Conservation (phyloP, 2,329 filamentous ascomycete genomes). For the Curvularia hawaiiensis region DNA sequence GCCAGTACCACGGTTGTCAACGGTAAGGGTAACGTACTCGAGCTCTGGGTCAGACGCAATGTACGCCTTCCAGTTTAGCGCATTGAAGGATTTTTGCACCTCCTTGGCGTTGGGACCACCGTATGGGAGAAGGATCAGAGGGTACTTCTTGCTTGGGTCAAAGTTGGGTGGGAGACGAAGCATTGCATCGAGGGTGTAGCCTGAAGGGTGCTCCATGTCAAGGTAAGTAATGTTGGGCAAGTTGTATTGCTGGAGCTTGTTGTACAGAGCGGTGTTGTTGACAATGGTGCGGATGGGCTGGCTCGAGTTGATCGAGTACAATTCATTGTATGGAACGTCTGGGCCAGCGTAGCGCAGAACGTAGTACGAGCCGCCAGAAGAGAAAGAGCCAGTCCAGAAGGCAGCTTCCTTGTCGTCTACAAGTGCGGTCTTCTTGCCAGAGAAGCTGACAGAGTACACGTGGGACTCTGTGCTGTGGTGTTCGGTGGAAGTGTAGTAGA, state of each 20-base stretch:
- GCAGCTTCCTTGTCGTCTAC: constrained; percentile 65
- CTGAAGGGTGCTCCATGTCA: constrained; percentile 65
- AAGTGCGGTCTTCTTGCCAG: constrained; percentile 60
- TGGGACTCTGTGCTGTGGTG: constrained; percentile 70
- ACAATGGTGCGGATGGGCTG: constrained; percentile 63
- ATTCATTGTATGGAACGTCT: constrained; percentile 71
- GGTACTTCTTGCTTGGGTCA: constrained; percentile 66
- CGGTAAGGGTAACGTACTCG: constrained; percentile 69
- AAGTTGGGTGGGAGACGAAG: constrained; percentile 70
- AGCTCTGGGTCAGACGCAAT: constrained; percentile 70
- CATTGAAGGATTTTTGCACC: constrained; percentile 62
- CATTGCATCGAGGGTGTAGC: constrained; percentile 67
- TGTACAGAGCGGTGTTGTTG: constrained; percentile 63
- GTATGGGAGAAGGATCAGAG: constrained; percentile 70
- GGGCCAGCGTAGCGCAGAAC: constrained; percentile 69
- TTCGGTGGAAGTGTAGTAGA: constrained; percentile 71
- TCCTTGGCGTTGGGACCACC: constrained; percentile 69
- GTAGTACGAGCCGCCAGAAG: constrained; percentile 66
- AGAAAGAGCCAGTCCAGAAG: constrained; percentile 70
- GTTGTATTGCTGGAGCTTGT: constrained; percentile 63
- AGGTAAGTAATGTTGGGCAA: constrained; percentile 69
- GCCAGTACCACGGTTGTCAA: constrained; percentile 72
- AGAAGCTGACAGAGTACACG: constrained; percentile 69
- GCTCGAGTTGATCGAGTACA: constrained; percentile 64
- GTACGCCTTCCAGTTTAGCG: constrained; percentile 65